phyloP scores from a whole-genome alignment of 257 asterid genomes.

The Nicotiana knightiana region DNA sequence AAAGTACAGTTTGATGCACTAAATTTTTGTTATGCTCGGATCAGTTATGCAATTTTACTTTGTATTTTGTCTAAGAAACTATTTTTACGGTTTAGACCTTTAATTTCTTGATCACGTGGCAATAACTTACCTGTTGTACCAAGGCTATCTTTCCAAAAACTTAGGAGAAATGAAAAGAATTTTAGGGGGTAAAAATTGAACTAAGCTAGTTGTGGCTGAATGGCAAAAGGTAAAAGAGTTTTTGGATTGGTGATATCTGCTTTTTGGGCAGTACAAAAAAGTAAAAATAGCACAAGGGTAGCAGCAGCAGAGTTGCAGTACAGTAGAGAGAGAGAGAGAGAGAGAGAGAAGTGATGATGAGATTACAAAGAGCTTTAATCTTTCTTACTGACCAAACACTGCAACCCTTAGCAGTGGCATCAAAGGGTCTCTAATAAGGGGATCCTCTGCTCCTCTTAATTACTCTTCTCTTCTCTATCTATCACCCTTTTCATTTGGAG shows the following conservation, averaged over 20 bases:
- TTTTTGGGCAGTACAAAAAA: constrained; percentile 40
- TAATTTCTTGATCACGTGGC: no score
- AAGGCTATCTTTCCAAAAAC: not conserved
- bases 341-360: constrained; percentile 25
- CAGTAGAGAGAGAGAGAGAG: not conserved
- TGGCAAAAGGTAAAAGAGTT: constrained; percentile 9
- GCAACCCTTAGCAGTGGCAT: constrained; percentile 55
- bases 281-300: constrained; percentile 1
- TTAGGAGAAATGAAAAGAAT: not conserved
- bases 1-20: no score
- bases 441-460: constrained; percentile 4
- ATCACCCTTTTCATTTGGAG: no score
- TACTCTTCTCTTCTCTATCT: not conserved
- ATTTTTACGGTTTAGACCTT: no score
- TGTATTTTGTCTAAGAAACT: accelerated
- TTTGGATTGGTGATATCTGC: constrained; percentile 28
- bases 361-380: constrained; percentile 58
- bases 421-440: constrained; percentile 25
- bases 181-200: constrained; percentile 5
- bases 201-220: not conserved
- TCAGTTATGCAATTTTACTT: no score
- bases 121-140: no score
- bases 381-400: constrained; percentile 78
- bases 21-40: no score
- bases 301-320: not conserved